Percentiles rank a stretch among this genome's conserved stretches.
phyloP scores from a whole-genome alignment of 495 filamentous ascomycete species.

The Lepraria neglecta region DNA sequence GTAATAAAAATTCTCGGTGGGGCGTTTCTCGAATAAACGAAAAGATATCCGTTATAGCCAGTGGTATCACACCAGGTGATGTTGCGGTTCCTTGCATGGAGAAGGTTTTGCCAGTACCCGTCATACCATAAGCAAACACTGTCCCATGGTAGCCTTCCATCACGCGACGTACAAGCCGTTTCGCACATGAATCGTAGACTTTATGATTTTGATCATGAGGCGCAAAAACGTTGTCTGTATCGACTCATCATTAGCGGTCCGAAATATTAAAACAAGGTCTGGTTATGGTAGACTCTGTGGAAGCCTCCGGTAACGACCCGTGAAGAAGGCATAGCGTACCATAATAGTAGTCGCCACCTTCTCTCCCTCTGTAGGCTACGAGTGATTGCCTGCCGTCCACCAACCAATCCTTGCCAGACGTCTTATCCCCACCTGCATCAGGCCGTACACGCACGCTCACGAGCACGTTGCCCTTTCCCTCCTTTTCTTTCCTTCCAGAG shows the following conservation, averaged over 20 bases:
- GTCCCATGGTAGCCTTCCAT: conserved; percentile 99
- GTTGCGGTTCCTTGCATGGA: conserved; percentile 98
- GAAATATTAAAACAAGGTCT: not conserved
- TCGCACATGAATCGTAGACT: conserved; percentile 90
- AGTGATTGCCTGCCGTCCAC: conserved; percentile 79
- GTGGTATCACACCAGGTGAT: conserved; percentile 92
- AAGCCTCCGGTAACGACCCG: no score
- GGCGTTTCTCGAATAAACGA: conserved; percentile 98
- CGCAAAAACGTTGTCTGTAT: conserved; percentile 87
- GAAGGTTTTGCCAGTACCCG: conserved; percentile 96
- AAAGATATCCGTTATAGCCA: conserved; percentile 98
- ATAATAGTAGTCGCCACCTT: conserved; percentile 89
- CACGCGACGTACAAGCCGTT: conserved; percentile 87
- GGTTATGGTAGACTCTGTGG: no score
- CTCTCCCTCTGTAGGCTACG: conserved; percentile 76
- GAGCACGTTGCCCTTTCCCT: conserved; percentile 89
- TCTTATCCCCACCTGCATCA: conserved; percentile 59
- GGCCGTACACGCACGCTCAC: conserved; percentile 93
- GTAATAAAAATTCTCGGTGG: conserved; percentile 84
- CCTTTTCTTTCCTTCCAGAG: conserved; percentile 42
- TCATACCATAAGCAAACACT: conserved; percentile 99
- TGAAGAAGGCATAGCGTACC: conserved; percentile 48
- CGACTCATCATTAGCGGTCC: conserved; percentile 6
- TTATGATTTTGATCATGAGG: conserved; percentile 85
- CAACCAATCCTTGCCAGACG: conserved; percentile 79